Evolutionary conservation across 331 rosid species (phyloP).

Genomic region (Stylosanthes scabra): DNA sequence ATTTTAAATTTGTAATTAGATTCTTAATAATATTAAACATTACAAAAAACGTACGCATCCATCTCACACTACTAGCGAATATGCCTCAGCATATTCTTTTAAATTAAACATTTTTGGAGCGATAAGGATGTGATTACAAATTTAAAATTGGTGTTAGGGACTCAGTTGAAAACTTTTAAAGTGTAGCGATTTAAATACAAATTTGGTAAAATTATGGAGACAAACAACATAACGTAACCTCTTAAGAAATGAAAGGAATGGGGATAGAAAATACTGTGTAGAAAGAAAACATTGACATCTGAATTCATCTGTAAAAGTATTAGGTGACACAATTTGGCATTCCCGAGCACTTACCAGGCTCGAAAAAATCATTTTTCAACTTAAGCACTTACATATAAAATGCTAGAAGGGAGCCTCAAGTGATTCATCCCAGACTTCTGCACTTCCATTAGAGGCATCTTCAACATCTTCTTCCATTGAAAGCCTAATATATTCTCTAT

Average conservation of each 20-base stretch:
- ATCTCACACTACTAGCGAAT: no score
- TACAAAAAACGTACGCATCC: no score
- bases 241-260: slow-evolving; percentile 4
- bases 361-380: slow-evolving; percentile 25
- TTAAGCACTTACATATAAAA: slow-evolving; percentile 54
- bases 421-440: slow-evolving; percentile 99
- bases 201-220: no score
- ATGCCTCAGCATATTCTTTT: no score
- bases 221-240: no score
- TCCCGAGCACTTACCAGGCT: slow-evolving; percentile 29
- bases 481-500: slow-evolving; percentile 97
- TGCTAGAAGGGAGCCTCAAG: slow-evolving; percentile 96
- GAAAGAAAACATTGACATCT: slow-evolving; percentile 17
- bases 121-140: no score
- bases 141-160: no score
- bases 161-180: no score
- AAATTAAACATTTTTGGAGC: no score
- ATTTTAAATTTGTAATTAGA: no score
- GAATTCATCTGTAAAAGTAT: slow-evolving; percentile 22
- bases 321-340: slow-evolving; percentile 15
- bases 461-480: slow-evolving; percentile 99
- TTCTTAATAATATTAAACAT: no score
- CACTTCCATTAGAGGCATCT: slow-evolving; percentile 99
- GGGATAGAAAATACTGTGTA: slow-evolving; percentile 32
- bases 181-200: no score